These are phyloP conservation scores for Ogataea ramenticola DNA, from an alignment of 805 yeast species.

Conservation along the genomic window DNA sequence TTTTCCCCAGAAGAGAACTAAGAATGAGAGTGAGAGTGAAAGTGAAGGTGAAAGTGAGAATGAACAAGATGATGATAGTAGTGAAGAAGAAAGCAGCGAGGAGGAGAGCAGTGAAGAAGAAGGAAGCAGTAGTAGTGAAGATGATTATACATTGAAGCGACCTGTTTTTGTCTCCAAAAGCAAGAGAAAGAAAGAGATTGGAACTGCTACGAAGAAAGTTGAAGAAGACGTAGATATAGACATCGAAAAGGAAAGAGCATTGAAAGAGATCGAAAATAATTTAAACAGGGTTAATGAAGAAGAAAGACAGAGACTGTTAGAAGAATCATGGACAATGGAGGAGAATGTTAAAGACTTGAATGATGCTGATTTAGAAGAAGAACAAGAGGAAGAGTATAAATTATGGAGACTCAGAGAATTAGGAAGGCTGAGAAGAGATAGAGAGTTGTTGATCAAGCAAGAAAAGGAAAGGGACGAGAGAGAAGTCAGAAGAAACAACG, in stretches of 20 bases:
- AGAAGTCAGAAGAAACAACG: not conserved
- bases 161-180: conserved; percentile 17
- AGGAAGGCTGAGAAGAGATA: conserved; percentile 23
- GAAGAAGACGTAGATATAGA: too few relatives aligned
- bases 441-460: conserved; percentile 12
- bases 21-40: not conserved
- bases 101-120: not conserved
- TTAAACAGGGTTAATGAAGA: conserved; percentile 14
- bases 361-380: conserved; percentile 55
- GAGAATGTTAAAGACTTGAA: conserved; percentile 32
- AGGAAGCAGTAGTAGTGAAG: not conserved
- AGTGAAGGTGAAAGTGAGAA: not conserved
- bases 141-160: not conserved
- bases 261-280: conserved; percentile 19
- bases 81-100: not conserved
- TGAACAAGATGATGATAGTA: not conserved
- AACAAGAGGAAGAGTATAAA: conserved; percentile 31
- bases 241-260: conserved; percentile 11
- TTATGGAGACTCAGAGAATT: conserved; percentile 29
- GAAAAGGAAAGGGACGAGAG: conserved; percentile 21
- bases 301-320: conserved; percentile 14
- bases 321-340: conserved; percentile 11
- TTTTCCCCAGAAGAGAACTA: too few relatives aligned
- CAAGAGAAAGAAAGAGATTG: conserved; percentile 7
- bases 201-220: not conserved